Percentiles rank a stretch among this genome's conserved stretches.
phyloP scores from a whole-genome alignment of 2,329 filamentous ascomycete genomes.

The Neofusicoccum sp. region DNA sequence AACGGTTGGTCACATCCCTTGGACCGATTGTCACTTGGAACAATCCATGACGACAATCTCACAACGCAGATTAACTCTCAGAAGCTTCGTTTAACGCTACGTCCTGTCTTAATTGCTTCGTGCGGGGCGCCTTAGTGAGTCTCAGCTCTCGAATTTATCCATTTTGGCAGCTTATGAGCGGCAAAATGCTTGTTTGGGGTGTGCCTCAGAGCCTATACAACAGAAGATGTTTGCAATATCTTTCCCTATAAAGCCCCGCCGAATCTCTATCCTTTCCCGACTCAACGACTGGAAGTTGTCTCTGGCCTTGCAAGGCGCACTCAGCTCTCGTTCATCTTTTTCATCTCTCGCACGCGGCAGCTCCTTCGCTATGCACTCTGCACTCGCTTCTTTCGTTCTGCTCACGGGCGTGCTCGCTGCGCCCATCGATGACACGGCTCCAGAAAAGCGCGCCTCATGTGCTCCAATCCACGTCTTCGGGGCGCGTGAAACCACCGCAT shows the following conservation, averaged over 20 bases:
- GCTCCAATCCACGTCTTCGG: constrained; percentile 12
- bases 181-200: no score
- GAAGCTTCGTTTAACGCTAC: no score
- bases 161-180: no score
- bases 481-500: constrained; percentile 8
- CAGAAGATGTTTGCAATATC: no score
- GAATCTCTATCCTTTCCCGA: no score
- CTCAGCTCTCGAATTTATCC: no score
- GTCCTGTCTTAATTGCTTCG: no score
- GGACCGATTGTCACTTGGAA: not conserved
- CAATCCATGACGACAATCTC: no score
- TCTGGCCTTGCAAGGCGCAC: not conserved
- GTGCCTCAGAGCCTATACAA: no score
- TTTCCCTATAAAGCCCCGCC: no score
- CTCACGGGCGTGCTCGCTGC: constrained; percentile 37
- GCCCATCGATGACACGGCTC: constrained; percentile 39
- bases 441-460: constrained; percentile 27
- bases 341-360: not conserved
- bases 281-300: not conserved
- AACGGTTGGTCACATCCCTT: not conserved
- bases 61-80: no score
- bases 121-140: no score
- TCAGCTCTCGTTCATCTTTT: not conserved
- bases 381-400: constrained; percentile 31
- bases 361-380: constrained; percentile 35